A percentile compares a stretch with the other conserved stretches of the same genome.
Evolutionary conservation across 805 yeast genomes (phyloP).

Genomic region (Pichia eremophila): DNA sequence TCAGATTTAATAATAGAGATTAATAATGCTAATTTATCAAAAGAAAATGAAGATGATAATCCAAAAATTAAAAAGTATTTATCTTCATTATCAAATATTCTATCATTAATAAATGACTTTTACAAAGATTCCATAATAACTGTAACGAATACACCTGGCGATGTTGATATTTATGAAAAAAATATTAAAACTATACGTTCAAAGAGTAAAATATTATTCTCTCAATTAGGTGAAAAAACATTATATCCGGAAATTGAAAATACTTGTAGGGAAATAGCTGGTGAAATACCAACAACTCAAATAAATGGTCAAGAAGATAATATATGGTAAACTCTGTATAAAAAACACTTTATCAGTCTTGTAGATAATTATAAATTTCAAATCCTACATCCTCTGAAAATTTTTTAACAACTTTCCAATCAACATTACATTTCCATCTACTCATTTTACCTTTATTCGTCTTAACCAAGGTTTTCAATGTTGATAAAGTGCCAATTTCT

Average conservation of each 20-base stretch:
- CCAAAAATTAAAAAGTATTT: not conserved
- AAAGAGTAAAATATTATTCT: constrained; percentile 21
- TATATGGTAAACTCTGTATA: constrained; percentile 18
- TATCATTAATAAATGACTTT: not conserved
- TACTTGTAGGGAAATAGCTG: constrained; percentile 16
- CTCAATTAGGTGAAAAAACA: constrained; percentile 17
- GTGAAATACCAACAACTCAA: constrained; percentile 18
- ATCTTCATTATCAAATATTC: not conserved
- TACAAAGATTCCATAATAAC: constrained; percentile 2
- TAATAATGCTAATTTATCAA: not conserved
- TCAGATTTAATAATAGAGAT: constrained; percentile 19
- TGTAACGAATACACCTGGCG: constrained; percentile 20
- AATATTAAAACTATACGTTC: constrained; percentile 19
- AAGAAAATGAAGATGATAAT: not conserved
- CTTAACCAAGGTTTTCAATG: constrained; percentile 22
- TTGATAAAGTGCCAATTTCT: constrained; percentile 29
- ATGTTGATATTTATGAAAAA: constrained; percentile 21
- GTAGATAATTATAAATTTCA: constrained; percentile 53
- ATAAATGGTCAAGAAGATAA: constrained; percentile 18
- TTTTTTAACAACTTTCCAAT: constrained; percentile 53
- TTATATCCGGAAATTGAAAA: constrained; percentile 16
- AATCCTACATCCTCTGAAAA: constrained; percentile 58
- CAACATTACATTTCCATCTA: constrained; percentile 71
- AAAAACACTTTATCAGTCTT: constrained; percentile 4
- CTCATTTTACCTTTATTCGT: constrained; percentile 50